Evolutionary conservation across 257 asterid species (phyloP).

Genomic region (Lantana camara): DNA sequence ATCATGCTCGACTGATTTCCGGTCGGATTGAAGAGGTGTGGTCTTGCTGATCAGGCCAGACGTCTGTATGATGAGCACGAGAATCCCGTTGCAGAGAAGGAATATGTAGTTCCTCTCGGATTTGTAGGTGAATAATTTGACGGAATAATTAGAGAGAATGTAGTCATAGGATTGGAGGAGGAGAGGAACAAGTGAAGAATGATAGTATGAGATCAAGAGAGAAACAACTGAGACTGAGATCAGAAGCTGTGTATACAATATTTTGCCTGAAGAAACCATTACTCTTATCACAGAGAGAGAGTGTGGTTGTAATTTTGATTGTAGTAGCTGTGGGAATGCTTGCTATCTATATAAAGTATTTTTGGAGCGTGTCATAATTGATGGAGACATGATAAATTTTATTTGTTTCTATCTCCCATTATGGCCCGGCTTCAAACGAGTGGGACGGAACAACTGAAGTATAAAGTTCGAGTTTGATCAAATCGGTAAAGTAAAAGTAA

Average conservation of each 20-base stretch:
- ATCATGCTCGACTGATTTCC: neutral
- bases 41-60: constrained; percentile 47
- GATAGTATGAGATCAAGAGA: constrained; percentile 40
- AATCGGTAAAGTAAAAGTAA: too few species aligned
- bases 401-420: too few species aligned
- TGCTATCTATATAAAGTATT: constrained; percentile 29
- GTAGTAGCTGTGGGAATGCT: neutral
- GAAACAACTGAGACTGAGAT: constrained; percentile 42
- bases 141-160: constrained; percentile 23
- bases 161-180: constrained; percentile 34
- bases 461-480: too few species aligned
- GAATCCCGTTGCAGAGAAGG: constrained; percentile 76
- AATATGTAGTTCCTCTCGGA: constrained; percentile 64
- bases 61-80: constrained; percentile 50
- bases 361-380: constrained; percentile 25
- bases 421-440: too few species aligned
- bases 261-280: constrained; percentile 24
- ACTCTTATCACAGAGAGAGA: neutral
- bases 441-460: too few species aligned
- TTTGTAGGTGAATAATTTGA: constrained; percentile 48
- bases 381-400: too few species aligned
- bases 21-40: constrained; percentile 10
- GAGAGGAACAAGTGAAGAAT: constrained; percentile 32
- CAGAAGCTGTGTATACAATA: constrained; percentile 38
- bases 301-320: neutral